Base-by-base conservation (phyloP, 2,329 filamentous ascomycete species). In the Lasiodiplodia hormozganensis region DNA sequence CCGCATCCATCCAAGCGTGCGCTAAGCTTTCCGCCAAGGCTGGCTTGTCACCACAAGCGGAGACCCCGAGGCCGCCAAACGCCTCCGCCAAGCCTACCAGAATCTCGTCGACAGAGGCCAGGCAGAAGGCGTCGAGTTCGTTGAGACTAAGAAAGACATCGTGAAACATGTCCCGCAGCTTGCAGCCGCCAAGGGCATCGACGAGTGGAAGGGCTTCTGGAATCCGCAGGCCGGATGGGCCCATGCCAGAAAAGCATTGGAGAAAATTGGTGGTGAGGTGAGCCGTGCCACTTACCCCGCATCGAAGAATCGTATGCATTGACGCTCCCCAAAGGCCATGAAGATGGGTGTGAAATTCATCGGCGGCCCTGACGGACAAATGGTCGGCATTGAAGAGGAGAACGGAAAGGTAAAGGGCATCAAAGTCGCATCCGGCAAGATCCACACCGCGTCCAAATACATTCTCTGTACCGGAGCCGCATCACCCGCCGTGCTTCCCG, bases 221-320 rank as follows among this genome's bases (percentile, higher is more conserved):
- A 74, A 71, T 43, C 70, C 70, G 7, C 68, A 70, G 11, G 73
- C 71, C 21, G 73, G 73, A 11, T 74, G 72, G 72, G 71, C 71
- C 28, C 68, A 71, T 43, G 69, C 70, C 12, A 68, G 67, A 25
- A 69, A 65, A 14, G 66, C 54, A 25, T 34, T 62, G 64, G 70
- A 53, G 49, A 70, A 69, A 65, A 68, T 38, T 56, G 72, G 49
- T 18, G 64, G 4, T 34, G 70, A 68, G 52, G 67, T 68, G 25
- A 77, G 18, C 71, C 23, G 76, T n/a, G 71, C 25, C 74, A 65
- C 34, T 40, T 69, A 68, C 75, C 72, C 36, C n/a, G 23, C 11
- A 23, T 25, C 18, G 10, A 8, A 23, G 52, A 23, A 5, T 1
- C 12, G 18, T 28, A 25, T 71, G 68, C 4, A 31, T 47, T 25